These are phyloP conservation scores for Avena sativa DNA, from an alignment of 176 grass and related monocot species.

Conservation along the genomic window DNA sequence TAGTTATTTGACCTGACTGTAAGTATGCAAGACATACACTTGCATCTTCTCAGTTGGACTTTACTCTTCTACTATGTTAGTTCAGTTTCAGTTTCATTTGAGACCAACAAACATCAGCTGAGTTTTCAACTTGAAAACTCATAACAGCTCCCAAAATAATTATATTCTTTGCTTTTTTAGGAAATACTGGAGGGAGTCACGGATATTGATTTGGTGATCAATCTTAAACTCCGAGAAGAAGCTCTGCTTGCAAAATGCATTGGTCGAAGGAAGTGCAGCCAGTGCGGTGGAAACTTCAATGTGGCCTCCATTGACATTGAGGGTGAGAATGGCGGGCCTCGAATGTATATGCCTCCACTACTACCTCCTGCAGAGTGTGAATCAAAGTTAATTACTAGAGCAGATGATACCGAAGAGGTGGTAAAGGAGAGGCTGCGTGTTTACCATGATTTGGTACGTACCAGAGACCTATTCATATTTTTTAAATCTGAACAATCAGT, in stretches of 20 bases:
- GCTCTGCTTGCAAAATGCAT: conserved; percentile 82
- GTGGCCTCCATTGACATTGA: conserved; percentile 86
- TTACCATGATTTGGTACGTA: conserved; percentile 83
- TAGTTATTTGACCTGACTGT: conserved; percentile 57
- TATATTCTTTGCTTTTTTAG: conserved; percentile 44
- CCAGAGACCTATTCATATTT: background rate
- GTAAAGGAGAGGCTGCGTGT: conserved; percentile 83
- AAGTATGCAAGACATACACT: conserved; percentile 53
- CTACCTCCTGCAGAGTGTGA: conserved; percentile 74
- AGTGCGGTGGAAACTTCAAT: conserved; percentile 93
- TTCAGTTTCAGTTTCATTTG: background rate
- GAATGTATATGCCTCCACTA: conserved; percentile 89
- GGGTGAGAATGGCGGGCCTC: conserved; percentile 70
- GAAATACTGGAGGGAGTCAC: conserved; percentile 95
- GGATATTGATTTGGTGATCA: conserved; percentile 91
- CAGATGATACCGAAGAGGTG: conserved; percentile 88
- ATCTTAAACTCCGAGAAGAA: conserved; percentile 85
- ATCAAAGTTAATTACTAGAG: conserved; percentile 68
- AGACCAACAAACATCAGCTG: background rate
- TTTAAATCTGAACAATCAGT: background rate
- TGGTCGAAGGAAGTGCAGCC: conserved; percentile 93
- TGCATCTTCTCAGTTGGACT: conserved; percentile 25
- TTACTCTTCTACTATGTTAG: background rate
- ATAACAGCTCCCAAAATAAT: background rate
- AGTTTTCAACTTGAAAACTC: background rate